Conservation (phyloP, 2,329 filamentous ascomycete genomes). For the Fusarium pseudograminearum region DNA sequence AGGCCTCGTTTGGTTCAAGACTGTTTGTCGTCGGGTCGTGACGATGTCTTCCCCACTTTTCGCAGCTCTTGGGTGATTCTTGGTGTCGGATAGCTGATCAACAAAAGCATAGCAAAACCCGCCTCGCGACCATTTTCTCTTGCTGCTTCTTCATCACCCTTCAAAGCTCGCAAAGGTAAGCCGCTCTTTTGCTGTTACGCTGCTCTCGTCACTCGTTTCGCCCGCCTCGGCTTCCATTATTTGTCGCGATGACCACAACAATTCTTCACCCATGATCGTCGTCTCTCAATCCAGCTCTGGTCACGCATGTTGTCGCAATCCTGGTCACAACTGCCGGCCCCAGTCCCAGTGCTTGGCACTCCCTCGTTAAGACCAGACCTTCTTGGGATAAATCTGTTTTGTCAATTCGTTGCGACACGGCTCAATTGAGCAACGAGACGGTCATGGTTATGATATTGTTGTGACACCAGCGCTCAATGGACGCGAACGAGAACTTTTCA, state of each 20-base stretch:
- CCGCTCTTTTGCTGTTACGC: conserved; percentile 8
- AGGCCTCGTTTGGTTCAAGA: conserved; percentile 29
- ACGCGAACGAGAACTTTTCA: conserved; percentile 6
- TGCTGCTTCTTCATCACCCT: conserved; percentile 50
- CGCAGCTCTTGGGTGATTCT: conserved; percentile 42
- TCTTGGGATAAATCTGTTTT: conserved; percentile 1
- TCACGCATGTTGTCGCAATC: conserved; percentile 29
- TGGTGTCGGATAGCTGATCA: conserved; percentile 46
- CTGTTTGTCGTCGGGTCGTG: conserved; percentile 44
- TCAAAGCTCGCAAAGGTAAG: conserved; percentile 48
- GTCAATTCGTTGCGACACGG: conserved; percentile 7
- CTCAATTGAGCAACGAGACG: conserved; percentile 26
- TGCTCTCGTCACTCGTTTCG: conserved; percentile 12
- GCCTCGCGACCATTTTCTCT: conserved; percentile 45
- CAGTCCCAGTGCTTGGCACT: conserved; percentile 9
- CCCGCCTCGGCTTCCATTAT: conserved; percentile 12
- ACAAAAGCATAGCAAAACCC: conserved; percentile 50
- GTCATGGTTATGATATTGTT: conserved; percentile 22
- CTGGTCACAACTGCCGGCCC: conserved; percentile 20
- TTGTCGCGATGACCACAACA: conserved; percentile 19
- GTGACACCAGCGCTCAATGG: conserved; percentile 24
- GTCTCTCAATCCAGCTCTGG: conserved; percentile 19
- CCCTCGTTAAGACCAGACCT: conserved; percentile 11
- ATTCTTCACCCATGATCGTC: conserved; percentile 23
- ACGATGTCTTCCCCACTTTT: conserved; percentile 47